phyloP scores from a whole-genome alignment of 345 rosid genomes.

The Lepidium sativum region DNA sequence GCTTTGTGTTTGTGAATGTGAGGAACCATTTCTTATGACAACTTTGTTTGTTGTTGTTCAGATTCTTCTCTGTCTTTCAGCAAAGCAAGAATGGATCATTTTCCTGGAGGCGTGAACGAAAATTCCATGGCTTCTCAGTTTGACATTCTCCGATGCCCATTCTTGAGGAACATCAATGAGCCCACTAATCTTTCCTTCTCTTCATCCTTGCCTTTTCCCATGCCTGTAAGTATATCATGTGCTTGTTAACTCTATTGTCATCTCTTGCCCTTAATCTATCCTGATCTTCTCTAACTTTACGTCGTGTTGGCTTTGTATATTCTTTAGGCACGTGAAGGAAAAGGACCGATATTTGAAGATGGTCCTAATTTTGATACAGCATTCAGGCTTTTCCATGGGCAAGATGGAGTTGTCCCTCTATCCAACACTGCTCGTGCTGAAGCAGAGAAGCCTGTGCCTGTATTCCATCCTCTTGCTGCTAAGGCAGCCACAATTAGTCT shows the following conservation, averaged over 20 bases:
- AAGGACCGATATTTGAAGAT: constrained; percentile 97
- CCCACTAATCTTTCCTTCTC: constrained; percentile 84
- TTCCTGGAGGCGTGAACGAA: constrained; percentile 47
- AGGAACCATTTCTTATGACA: background rate
- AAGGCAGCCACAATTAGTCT: constrained; percentile 93
- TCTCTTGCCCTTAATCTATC: background rate
- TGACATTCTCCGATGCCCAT: constrained; percentile 71
- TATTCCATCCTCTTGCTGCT: constrained; percentile 88
- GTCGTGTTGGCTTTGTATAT: background rate
- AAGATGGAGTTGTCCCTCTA: constrained; percentile 91
- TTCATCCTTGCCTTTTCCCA: constrained; percentile 52
- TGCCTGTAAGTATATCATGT: constrained; percentile 50
- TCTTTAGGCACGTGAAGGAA: constrained; percentile 44
- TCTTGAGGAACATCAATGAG: constrained; percentile 92
- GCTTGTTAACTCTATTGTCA: background rate
- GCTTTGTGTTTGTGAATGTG: background rate
- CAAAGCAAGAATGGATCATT: constrained; percentile 40
- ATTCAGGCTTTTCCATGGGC: constrained; percentile 89
- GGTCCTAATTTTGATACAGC: constrained; percentile 93
- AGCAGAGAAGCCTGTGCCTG: constrained; percentile 30
- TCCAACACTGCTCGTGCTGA: constrained; percentile 41
- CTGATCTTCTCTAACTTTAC: background rate
- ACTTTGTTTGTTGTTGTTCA: constrained; percentile 6
- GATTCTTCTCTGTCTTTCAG: constrained; percentile 6
- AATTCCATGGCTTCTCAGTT: constrained; percentile 39